Percentiles rank a stretch among this genome's conserved stretches.
phyloP scores from a whole-genome alignment of 108 stramenopile species.

The Cyclotella choctawhatcheeana region DNA sequence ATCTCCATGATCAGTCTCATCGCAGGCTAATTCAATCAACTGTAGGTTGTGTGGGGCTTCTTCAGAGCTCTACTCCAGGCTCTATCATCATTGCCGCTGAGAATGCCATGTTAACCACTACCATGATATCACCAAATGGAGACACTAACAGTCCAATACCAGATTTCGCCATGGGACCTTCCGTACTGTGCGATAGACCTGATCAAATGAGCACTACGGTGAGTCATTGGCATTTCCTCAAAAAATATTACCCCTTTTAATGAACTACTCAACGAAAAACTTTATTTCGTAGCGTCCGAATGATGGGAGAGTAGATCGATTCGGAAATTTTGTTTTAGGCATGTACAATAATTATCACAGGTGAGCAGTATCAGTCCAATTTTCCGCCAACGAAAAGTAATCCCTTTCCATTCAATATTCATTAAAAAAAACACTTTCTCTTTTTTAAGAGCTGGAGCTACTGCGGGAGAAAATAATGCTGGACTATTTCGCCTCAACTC shows the following conservation, averaged over 20 bases:
- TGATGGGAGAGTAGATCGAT: conserved; percentile 76
- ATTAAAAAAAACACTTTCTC: not conserved
- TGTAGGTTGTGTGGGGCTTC: conserved; percentile 63
- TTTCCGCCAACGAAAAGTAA: too few relatives aligned
- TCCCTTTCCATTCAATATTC: not conserved
- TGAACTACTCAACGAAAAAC: too few relatives aligned
- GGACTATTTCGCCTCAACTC: conserved; percentile 58
- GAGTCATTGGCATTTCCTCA: too few relatives aligned
- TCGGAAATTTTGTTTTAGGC: conserved; percentile 66
- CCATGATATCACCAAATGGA: conserved; percentile 27
- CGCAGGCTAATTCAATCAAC: conserved; percentile 58
- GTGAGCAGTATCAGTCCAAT: not conserved
- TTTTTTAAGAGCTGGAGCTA: conserved; percentile 45
- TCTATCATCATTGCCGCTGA: conserved; percentile 58
- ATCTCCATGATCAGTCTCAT: conserved; percentile 57
- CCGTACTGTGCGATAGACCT: conserved; percentile 58
- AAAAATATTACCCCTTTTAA: too few relatives aligned
- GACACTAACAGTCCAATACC: conserved; percentile 11
- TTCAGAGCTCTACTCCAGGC: conserved; percentile 18
- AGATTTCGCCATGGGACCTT: conserved; percentile 50
- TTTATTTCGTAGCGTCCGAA: too few relatives aligned
- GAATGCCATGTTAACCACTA: conserved; percentile 50
- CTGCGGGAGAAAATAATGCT: conserved; percentile 62
- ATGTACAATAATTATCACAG: conserved; percentile 81
- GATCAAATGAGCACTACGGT: conserved; percentile 51